Percentiles rank a stretch among this genome's conserved stretches.
Conservation (phyloP, 2,329 filamentous ascomycete species). For the Penicillium decumbens region DNA sequence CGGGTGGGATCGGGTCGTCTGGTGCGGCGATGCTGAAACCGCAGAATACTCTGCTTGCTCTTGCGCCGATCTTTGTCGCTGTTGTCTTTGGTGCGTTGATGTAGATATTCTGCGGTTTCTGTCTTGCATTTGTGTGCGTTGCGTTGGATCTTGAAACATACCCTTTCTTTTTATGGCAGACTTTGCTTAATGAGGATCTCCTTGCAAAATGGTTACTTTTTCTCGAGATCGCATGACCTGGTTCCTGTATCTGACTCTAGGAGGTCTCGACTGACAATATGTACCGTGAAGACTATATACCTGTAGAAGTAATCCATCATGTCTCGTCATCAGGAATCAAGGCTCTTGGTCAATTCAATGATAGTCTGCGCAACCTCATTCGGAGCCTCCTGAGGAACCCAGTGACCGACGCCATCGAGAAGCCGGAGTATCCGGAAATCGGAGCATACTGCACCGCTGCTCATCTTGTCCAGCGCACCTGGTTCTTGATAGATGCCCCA, state of each 20-base stretch:
- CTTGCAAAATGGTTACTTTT: background rate
- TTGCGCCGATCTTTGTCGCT: constrained; percentile 28
- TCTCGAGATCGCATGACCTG: background rate
- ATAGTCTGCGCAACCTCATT: constrained; percentile 43
- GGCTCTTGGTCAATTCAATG: constrained; percentile 9
- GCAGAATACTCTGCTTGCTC: constrained; percentile 13
- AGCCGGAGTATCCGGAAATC: constrained; percentile 52
- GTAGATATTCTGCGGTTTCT: constrained; percentile 11
- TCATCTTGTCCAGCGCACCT: constrained; percentile 57
- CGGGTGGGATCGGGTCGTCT: constrained; percentile 27
- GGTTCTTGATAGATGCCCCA: constrained; percentile 67
- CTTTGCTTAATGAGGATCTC: background rate
- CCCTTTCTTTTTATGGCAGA: constrained; percentile 13
- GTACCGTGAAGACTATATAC: background rate
- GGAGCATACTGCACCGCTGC: constrained; percentile 43
- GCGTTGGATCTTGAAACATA: constrained; percentile 16
- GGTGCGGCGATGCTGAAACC: constrained; percentile 18
- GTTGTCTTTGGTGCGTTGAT: constrained; percentile 17
- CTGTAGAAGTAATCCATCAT: background rate
- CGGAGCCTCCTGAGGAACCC: constrained; percentile 64
- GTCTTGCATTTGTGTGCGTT: constrained; percentile 19
- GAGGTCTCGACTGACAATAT: background rate
- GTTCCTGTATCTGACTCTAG: background rate
- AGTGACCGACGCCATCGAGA: constrained; percentile 62
- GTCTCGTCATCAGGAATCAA: background rate